Evolutionary conservation across 768 basidiomycete genomes (phyloP), one percentile per base, ranked within the genome.

Genomic region (Lactifluus piperatus): DNA sequence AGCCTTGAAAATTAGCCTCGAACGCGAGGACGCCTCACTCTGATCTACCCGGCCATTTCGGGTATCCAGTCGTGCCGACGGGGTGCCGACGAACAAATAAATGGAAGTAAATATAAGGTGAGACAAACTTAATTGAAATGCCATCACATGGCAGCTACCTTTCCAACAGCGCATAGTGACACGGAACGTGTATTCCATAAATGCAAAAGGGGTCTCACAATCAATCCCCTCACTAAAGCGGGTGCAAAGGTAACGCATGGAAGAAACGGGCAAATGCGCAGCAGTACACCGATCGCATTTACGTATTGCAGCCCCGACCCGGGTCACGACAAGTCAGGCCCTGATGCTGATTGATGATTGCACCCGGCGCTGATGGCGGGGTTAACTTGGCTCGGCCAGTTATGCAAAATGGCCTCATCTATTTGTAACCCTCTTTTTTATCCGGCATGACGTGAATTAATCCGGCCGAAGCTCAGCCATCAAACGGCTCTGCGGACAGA

Each of bases 281-380:
- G 56, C 32, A 46, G 14, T 13, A 4, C 5, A 41, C 27, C 45
- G 1, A 46, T 14, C 43, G 5, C 2, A 4, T 24, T 56, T 30
- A 56, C 47, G 27, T 56, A 57, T n/a, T n/a, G n/a, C 18, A n/a
- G 0, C 30, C 18, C 44, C 16, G 5, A 44, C 30, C 24, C 39
- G 26, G n/a, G n/a, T n/a, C n/a, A n/a, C n/a, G n/a, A n/a, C n/a
- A n/a, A n/a, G n/a, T n/a, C n/a, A n/a, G n/a, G n/a, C n/a, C n/a
- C n/a, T n/a, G n/a, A n/a, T n/a, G n/a, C n/a, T 27, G 32, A 6
- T 18, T 32, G 5, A 13, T 8, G 10, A 57, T 37, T 57, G 56
- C 56, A 57, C 56, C 56, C 56, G n/a, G n/a, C n/a, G n/a, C n/a
- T n/a, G n/a, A n/a, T n/a, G 56, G 29, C 11, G n/a, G 34, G 29